Conservation (phyloP, 352 stramenopile species). For the Blastocystis sp. region DNA sequence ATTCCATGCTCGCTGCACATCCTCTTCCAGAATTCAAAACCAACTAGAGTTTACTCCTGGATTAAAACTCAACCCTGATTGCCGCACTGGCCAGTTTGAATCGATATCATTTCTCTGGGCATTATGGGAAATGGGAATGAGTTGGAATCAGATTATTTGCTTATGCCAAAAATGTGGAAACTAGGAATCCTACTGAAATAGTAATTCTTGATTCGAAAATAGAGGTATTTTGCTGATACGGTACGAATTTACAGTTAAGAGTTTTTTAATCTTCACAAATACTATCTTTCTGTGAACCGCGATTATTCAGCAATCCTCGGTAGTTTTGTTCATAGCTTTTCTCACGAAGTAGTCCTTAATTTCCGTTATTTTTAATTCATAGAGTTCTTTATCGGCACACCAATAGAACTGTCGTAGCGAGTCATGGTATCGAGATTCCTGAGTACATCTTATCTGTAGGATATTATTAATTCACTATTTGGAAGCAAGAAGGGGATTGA, state of each 20-base stretch:
- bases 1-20: constrained; percentile 97
- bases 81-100: constrained; percentile 97
- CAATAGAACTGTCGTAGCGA: neutral
- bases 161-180: constrained; percentile 17
- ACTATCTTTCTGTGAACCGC: neutral
- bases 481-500: constrained; percentile 42
- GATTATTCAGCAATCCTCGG: neutral
- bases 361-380: neutral
- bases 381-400: neutral
- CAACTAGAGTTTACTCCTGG: constrained; percentile 70
- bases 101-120: constrained; percentile 97
- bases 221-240: neutral
- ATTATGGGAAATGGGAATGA: constrained; percentile 68
- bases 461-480: constrained; percentile 41
- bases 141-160: constrained; percentile 15
- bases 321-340: neutral
- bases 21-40: constrained; percentile 99
- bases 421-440: neutral
- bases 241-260: neutral
- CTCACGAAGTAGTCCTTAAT: neutral
- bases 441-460: neutral
- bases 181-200: neutral
- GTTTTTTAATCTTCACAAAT: neutral
- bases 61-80: constrained; percentile 80
- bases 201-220: neutral